phyloP scores from a whole-genome alignment of 129 eudicot genomes.

The Gnaphalium uliginosum region DNA sequence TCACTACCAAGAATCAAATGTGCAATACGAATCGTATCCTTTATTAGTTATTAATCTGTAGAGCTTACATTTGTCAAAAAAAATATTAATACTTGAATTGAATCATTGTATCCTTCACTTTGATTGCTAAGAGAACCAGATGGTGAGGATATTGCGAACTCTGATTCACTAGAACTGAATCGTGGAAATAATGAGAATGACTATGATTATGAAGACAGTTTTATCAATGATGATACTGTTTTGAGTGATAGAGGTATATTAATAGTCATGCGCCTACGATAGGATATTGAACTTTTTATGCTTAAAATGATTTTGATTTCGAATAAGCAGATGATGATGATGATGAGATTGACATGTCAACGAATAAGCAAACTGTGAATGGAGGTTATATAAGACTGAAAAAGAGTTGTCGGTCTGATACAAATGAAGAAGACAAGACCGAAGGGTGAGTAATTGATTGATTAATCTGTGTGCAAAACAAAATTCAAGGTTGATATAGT shows the following conservation, averaged over 20 bases:
- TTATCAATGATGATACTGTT: constrained; percentile 67
- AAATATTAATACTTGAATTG: not conserved
- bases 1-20: constrained; percentile 28
- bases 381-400: constrained; percentile 36
- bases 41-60: not conserved
- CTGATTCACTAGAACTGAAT: constrained; percentile 50
- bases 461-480: not conserved
- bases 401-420: constrained; percentile 51
- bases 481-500: too few species aligned
- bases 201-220: constrained; percentile 61
- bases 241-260: constrained; percentile 51
- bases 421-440: constrained; percentile 56
- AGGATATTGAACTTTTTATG: not conserved
- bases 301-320: constrained; percentile 13
- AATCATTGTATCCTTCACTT: constrained; percentile 40
- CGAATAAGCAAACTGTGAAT: constrained; percentile 36
- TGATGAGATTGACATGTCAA: constrained; percentile 23
- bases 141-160: constrained; percentile 76
- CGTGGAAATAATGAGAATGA: constrained; percentile 54
- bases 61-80: not conserved
- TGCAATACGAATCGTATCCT: constrained; percentile 75
- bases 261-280: not conserved
- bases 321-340: constrained; percentile 30
- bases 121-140: constrained; percentile 57
- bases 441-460: constrained; percentile 31